Percentiles rank a stretch among this genome's conserved stretches.
These are phyloP conservation scores for Citrus inodora DNA, from an alignment of 345 rosid species.

Conservation along the genomic window DNA sequence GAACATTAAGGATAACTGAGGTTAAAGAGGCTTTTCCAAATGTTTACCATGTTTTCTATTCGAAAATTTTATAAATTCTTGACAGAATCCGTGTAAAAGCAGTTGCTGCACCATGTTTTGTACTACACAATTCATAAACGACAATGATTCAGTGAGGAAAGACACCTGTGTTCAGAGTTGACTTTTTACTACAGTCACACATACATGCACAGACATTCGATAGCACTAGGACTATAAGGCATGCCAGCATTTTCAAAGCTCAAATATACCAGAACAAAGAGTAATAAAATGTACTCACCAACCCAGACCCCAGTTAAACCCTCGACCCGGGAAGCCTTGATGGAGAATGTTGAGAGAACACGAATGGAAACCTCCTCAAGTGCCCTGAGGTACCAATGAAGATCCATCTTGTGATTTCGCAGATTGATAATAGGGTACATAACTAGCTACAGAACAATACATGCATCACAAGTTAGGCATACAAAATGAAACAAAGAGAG, in stretches of 20 bases:
- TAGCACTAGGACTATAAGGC: background rate
- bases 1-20: background rate
- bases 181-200: background rate
- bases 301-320: constrained; percentile 93
- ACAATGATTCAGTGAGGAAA: background rate
- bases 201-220: background rate
- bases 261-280: constrained; percentile 1
- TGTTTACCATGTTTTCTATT: background rate
- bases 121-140: background rate
- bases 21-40: background rate
- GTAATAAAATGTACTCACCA: constrained; percentile 38
- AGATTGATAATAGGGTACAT: constrained; percentile 88
- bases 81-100: background rate
- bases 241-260: background rate
- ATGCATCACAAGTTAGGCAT: constrained; percentile 17
- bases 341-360: constrained; percentile 60
- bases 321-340: constrained; percentile 65
- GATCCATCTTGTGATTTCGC: constrained; percentile 88
- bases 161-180: background rate
- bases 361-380: constrained; percentile 85
- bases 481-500: background rate
- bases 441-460: constrained; percentile 53
- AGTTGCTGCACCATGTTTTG: background rate
- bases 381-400: constrained; percentile 91
- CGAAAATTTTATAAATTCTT: background rate